Evolutionary conservation across 345 rosid genomes (phyloP).

Genomic region (thale cress (Arabidopsis thaliana)): TAIR10.1 NC_003075.7:7870501-7871000

Average conservation of each 20-base stretch:
- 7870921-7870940: neutral
- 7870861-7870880: neutral
- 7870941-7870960: neutral
- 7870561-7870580: constrained; percentile 37
- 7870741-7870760: neutral
- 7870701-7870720: constrained; percentile 7
- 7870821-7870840: constrained; percentile 17
- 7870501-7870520: constrained; percentile 68
- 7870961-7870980: neutral
- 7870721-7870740: constrained; percentile 23
- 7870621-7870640: neutral
- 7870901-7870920: constrained; percentile 8
- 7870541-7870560: constrained; percentile 29
- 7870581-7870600: constrained; percentile 32
- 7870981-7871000: neutral
- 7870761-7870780: neutral
- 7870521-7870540: constrained; percentile 37
- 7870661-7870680: constrained; percentile 25
- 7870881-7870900: constrained; percentile 13
- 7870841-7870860: neutral
- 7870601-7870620: constrained; percentile 13
- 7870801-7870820: neutral
- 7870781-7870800: neutral
- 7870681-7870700: constrained; percentile 28
- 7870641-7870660: constrained; percentile 12